Base-by-base conservation (phyloP, 495 filamentous ascomycete genomes). In the Hypoxylon intermedium region DNA sequence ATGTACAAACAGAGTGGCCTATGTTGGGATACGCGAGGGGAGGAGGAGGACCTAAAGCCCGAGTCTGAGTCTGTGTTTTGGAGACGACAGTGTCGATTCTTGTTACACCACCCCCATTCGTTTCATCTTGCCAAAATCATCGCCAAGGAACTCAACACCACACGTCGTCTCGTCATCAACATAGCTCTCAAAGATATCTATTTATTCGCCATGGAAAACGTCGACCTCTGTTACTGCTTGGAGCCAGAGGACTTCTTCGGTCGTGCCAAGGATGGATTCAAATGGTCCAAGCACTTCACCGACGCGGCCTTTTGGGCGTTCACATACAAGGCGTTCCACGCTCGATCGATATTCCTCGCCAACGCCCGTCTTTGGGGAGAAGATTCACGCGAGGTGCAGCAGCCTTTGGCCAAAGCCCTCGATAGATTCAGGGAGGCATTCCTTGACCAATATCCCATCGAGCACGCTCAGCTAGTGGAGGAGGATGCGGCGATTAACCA, bases 321-420 rank as follows among this genome's bases (percentile, higher is more conserved):
- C 19, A 68, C 65, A 0, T 65, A 68, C 43, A 65, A 59, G 9
- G 52, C 58, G 2, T 59, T 68, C 16, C 63, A 69, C 18, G 66
- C 62, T 0, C 43, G 66, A 3, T 28, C 31, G 1, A 13, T 66
- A 9, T 68, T 55, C 12, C 42, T 68, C 5, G n/a, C 47, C 15
- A 50, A 33, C 1, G 16, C 15, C 2, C 11, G 38, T 2, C 4
- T 6, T 16, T 13, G n/a, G 1, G 6, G n/a, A 0, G 0, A 28
- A 15, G 4, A 45, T n/a, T n/a, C 0, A 1, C 1, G 1, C 45
- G 31, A 1, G 1, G 20, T 0, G 28, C 24, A 5, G 18, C 19
- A 41, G 30, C 45, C 62, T 0, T 15, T 69, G 0, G 23, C 30
- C 2, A 2, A 24, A 9, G 58, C 66, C 4, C 36, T 69, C 0